Base-by-base conservation (phyloP, 2,329 filamentous ascomycete species). In the Trichophaea hybrida region DNA sequence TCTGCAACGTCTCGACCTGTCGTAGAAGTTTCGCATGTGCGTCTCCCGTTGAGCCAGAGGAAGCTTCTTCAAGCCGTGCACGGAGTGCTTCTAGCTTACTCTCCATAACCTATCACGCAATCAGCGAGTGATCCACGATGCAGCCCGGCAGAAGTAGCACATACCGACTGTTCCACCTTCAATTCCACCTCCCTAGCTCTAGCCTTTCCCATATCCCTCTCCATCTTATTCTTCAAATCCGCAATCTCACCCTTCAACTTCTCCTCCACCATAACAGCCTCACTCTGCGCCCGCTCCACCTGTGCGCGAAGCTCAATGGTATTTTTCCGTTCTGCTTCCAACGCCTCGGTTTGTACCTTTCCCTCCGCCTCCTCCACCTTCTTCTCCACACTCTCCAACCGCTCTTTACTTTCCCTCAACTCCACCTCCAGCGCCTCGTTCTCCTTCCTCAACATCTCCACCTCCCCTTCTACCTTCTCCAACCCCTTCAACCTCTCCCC, bases 1-100 rank as follows among this genome's bases (percentile, higher is more conserved):
- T 93, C 72, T 98, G 93, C 40, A 98, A 74, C 0, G 88, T 96
- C 74, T 98, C 93, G 57, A 98, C 86, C 72, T 98, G 94, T 44
- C 93, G 83, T 48, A 97, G 76, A 44, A 97, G 77, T 71, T 96
- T 97, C 48, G 86, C 86, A 68, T 94, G 89, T 0, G 86, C 82
- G 69, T 95, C 88, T 12, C 89, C 86, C 5, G 83, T 82, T 12
- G 82, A 82, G 13, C 87, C 86, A 2, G 89, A 91, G 1, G 89
- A 89, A 0, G 83, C 88, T 72, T 98, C 93, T 73, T 98, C 93
- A 1, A 88, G 88, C 35, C 86, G 81, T 15, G 83, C 80, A 58
- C 93, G 84, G 74, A 96, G 83, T 6, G 86, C 81, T 73, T 98
- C 93, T 58, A 98, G 78, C 71, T 94, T 94, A 67, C 86, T 84